Conservation (phyloP, 2,329 filamentous ascomycete species). For the Graphiopsis chlorocephala region DNA sequence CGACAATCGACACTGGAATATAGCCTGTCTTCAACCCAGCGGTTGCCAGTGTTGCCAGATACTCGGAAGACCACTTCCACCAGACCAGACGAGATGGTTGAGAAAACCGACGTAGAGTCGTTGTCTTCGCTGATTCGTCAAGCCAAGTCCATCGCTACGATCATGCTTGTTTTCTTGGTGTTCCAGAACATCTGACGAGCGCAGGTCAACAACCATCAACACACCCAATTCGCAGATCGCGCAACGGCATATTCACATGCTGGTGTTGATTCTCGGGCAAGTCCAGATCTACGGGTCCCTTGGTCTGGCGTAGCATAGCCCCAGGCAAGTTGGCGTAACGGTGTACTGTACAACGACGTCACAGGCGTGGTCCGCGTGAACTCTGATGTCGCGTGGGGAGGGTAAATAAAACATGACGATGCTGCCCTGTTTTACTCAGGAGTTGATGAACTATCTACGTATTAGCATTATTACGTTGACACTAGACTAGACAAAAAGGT, state of each 20-base stretch:
- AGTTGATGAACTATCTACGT: neutral
- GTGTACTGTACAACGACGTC: slow-evolving; percentile 10
- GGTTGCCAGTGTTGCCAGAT: neutral
- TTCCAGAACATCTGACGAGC: neutral
- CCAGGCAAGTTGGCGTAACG: neutral
- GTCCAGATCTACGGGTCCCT: neutral
- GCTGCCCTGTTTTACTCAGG: neutral
- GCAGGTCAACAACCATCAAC: neutral
- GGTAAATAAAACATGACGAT: slow-evolving; percentile 16
- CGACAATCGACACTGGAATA: neutral
- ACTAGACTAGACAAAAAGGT: neutral
- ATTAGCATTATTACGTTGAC: neutral
- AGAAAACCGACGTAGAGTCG: neutral
- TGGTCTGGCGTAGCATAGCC: neutral
- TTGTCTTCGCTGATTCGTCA: neutral
- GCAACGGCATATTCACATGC: neutral
- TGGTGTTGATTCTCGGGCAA: neutral
- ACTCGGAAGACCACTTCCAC: neutral
- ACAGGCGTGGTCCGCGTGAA: slow-evolving; percentile 12
- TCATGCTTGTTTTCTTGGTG: neutral
- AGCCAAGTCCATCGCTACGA: neutral
- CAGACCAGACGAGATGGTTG: neutral
- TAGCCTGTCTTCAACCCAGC: neutral
- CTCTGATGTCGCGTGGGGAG: slow-evolving; percentile 8
- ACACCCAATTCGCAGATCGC: neutral